Conservation (phyloP, 1,284 basidiomycete species). For the Tilletia setariae region DNA sequence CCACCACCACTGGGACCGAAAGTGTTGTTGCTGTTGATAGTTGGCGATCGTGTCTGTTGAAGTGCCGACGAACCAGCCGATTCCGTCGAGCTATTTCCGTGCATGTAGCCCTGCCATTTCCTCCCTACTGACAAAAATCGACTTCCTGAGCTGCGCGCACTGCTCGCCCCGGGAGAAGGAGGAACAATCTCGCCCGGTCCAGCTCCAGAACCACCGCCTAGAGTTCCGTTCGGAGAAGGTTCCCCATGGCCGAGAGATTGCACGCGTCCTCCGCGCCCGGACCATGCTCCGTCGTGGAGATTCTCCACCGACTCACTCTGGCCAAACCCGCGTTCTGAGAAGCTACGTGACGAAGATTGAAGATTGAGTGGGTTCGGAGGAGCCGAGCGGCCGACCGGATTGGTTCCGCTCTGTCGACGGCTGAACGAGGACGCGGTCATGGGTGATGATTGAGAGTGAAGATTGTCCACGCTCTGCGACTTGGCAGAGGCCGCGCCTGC, state of each 20-base stretch:
- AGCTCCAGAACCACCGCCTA: background rate
- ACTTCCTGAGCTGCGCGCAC: constrained; percentile 6
- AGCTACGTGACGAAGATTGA: background rate
- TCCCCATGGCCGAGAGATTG: too few relatives aligned
- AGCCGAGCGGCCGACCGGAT: background rate
- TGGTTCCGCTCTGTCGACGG: background rate
- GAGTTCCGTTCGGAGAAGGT: too few relatives aligned
- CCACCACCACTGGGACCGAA: background rate
- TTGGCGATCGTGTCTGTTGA: background rate
- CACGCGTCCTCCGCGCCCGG: too few relatives aligned
- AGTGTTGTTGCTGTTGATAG: background rate
- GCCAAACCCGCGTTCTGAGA: background rate
- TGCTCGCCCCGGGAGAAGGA: background rate
- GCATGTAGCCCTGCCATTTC: constrained; percentile 9
- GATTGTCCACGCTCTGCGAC: constrained; percentile 8
- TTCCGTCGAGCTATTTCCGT: constrained; percentile 13
- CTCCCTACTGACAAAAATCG: constrained; percentile 12
- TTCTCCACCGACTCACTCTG: constrained; percentile 12
- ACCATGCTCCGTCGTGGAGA: background rate
- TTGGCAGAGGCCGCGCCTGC: background rate
- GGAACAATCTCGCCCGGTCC: constrained; percentile 1
- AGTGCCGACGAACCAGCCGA: constrained; percentile 1
- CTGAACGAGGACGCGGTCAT: background rate
- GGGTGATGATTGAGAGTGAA: background rate
- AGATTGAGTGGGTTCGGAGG: constrained; percentile 9